These are phyloP conservation scores for Trichopus zeylanicus DNA, from an alignment of 116 monocot genomes.

Conservation along the genomic window DNA sequence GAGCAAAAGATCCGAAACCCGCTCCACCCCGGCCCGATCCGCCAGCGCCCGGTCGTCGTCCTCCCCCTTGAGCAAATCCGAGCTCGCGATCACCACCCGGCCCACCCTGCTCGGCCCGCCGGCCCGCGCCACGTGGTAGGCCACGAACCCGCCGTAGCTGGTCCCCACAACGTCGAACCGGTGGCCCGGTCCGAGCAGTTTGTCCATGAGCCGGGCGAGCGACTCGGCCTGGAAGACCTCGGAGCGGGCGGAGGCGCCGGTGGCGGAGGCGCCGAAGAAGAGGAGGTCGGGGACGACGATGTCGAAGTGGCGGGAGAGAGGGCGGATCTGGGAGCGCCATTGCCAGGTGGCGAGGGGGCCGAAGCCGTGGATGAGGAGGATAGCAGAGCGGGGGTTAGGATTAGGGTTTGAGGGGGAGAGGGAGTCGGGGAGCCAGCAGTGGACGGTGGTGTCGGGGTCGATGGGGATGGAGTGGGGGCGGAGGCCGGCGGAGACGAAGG, in stretches of 20 bases:
- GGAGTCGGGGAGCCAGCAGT: constrained; percentile 30
- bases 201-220: constrained; percentile 25
- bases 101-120: constrained; percentile 32
- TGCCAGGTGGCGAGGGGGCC: constrained; percentile 57
- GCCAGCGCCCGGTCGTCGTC: constrained; percentile 43
- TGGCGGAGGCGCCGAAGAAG: constrained; percentile 83
- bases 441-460: constrained; percentile 32
- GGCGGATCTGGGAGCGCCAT: constrained; percentile 47
- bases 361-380: constrained; percentile 81
- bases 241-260: constrained; percentile 37
- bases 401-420: constrained; percentile 8
- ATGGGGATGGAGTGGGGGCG: constrained; percentile 17
- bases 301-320: constrained; percentile 49
- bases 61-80: constrained; percentile 48
- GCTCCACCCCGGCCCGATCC: constrained; percentile 28
- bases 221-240: constrained; percentile 64
- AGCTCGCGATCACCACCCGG: constrained; percentile 72
- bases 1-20: constrained; percentile 37
- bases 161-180: constrained; percentile 50
- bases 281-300: constrained; percentile 83
- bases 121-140: constrained; percentile 57
- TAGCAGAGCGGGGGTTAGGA: constrained; percentile 13
- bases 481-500: constrained; percentile 32
- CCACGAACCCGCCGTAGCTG: constrained; percentile 91
- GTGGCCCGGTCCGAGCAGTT: neutral